These are phyloP conservation scores for Metrosideros polymorpha DNA, from an alignment of 441 rosid species.

Conservation along the genomic window DNA sequence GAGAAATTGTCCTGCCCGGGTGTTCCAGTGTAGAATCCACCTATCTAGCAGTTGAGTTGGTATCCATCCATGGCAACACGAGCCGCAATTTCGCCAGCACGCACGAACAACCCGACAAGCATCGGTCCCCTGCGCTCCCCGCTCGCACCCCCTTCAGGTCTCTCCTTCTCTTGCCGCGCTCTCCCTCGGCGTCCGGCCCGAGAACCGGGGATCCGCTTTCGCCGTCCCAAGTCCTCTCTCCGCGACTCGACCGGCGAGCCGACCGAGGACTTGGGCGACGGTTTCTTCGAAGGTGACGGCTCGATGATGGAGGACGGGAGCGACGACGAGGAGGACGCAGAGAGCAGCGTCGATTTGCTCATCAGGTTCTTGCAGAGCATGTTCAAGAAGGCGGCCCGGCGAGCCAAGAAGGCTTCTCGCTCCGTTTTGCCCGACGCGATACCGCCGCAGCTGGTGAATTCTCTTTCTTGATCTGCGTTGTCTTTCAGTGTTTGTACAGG, in stretches of 20 bases:
- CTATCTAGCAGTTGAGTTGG: neutral
- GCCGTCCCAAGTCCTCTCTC: neutral
- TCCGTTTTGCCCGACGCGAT: conserved; percentile 51
- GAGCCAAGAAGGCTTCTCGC: conserved; percentile 64
- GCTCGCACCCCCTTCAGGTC: conserved; percentile 7
- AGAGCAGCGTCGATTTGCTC: conserved; percentile 65
- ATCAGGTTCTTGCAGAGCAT: conserved; percentile 48
- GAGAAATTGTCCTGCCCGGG: neutral
- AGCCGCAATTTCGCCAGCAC: conserved; percentile 19
- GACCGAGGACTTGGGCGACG: conserved; percentile 16
- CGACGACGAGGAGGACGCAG: conserved; percentile 42
- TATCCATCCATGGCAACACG: conserved; percentile 8
- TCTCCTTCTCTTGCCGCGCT: conserved; percentile 1
- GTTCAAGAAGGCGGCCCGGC: conserved; percentile 49
- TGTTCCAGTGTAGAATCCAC: neutral
- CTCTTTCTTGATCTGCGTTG: neutral
- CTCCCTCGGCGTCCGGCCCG: conserved; percentile 12
- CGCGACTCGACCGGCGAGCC: neutral
- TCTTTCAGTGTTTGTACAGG: neutral
- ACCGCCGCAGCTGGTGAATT: conserved; percentile 51
- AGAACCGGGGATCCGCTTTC: conserved; percentile 1
- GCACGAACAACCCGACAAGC: neutral
- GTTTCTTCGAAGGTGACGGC: conserved; percentile 23
- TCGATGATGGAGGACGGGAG: conserved; percentile 18
- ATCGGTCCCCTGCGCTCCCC: neutral